These are phyloP conservation scores for Monsonia emarginata DNA, from an alignment of 441 rosid species.

Conservation along the genomic window DNA sequence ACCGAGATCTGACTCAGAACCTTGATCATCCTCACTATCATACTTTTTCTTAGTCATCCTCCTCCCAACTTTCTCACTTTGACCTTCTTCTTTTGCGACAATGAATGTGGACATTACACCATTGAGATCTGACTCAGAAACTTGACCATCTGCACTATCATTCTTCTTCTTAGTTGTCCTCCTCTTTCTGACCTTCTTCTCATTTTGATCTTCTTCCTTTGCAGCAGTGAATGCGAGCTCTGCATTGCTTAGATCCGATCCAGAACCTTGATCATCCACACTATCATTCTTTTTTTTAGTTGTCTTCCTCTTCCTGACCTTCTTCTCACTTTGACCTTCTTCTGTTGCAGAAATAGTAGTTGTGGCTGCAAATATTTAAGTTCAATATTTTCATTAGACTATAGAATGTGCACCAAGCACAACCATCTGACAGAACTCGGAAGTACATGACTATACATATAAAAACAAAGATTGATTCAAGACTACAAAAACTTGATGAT, in stretches of 20 bases:
- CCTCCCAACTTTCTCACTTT: neutral
- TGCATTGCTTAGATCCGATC: no score
- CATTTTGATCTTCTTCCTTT: conserved; percentile 35
- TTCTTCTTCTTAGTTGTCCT: conserved; percentile 7
- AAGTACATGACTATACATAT: conserved; percentile 6
- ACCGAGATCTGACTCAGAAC: neutral
- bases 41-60: neutral
- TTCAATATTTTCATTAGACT: conserved; percentile 5
- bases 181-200: conserved; percentile 47
- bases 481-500: neutral
- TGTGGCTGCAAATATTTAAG: conserved; percentile 26
- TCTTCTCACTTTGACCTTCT: conserved; percentile 46
- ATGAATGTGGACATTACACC: neutral
- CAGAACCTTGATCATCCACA: no score
- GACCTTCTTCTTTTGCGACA: neutral
- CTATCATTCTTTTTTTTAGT: no score
- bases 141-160: neutral
- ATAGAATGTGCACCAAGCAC: neutral
- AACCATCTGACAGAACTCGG: neutral
- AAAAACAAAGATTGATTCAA: conserved; percentile 5
- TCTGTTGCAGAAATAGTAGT: conserved; percentile 26
- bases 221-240: conserved; percentile 15
- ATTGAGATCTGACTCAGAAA: neutral
- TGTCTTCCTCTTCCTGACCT: conserved; percentile 33
- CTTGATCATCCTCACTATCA: neutral